These are phyloP conservation scores for Phytopythium boreale DNA, from an alignment of 352 stramenopile genomes.

Conservation along the genomic window DNA sequence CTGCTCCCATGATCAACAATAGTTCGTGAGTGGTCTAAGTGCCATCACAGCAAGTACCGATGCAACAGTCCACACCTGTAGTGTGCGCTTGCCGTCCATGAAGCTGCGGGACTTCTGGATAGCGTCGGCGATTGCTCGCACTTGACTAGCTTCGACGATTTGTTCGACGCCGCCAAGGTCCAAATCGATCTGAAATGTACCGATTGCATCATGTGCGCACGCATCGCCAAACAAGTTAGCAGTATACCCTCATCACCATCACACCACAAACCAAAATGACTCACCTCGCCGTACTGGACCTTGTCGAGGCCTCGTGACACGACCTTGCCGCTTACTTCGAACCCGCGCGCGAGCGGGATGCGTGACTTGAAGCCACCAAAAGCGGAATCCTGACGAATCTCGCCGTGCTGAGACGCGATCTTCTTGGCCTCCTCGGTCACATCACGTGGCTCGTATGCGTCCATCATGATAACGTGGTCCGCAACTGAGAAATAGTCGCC, in stretches of 20 bases:
- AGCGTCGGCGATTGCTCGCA: conserved; percentile 73
- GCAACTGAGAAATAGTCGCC: conserved; percentile 97
- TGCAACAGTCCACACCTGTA: conserved; percentile 27
- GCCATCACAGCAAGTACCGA: neutral
- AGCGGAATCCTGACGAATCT: conserved; percentile 44
- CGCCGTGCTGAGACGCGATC: conserved; percentile 74
- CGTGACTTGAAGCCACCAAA: conserved; percentile 54
- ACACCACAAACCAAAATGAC: conserved; percentile 4
- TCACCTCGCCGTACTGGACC: conserved; percentile 86
- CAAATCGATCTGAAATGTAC: conserved; percentile 59
- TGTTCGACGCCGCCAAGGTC: conserved; percentile 85
- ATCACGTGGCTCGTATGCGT: conserved; percentile 91
- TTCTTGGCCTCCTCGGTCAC: conserved; percentile 90
- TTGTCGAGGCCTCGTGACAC: conserved; percentile 63
- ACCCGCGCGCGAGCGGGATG: conserved; percentile 49
- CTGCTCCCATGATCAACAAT: conserved; percentile 14
- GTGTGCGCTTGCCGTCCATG: conserved; percentile 62
- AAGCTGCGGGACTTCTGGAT: conserved; percentile 48
- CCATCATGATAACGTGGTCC: conserved; percentile 97
- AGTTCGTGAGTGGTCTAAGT: neutral
- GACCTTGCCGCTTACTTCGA: conserved; percentile 76
- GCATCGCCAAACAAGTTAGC: neutral
- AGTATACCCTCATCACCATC: neutral
- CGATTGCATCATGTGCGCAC: neutral
- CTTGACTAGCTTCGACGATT: conserved; percentile 88